Evolutionary conservation across 2,329 filamentous ascomycete genomes (phyloP), one percentile per base, ranked within the genome.

Genomic region (Akanthomyces muscarius): DNA sequence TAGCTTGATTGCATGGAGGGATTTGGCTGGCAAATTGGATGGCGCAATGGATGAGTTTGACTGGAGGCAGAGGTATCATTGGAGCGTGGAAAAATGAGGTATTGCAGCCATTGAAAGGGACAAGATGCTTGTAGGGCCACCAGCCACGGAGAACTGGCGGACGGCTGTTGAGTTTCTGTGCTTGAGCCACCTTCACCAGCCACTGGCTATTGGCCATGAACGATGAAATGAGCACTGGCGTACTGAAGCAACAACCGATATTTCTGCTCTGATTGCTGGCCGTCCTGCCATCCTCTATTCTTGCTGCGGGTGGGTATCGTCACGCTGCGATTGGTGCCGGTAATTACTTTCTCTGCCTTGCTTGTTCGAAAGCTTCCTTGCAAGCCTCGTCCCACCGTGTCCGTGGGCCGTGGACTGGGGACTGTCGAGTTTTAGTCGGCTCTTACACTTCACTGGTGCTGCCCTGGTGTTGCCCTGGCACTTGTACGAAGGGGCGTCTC

Each of bases 281-380:
- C 50, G 33, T 16, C 16, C 33, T 23, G 16, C 5, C 25, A 18
- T 53, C 6, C 36, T 11, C 33, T 36, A 7, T 47, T 56, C 14
- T 4, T n/a, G 21, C 36, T 47, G 42, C 10, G 36, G 57, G 38
- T 61, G 38, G 38, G 25, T 44, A 48, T 54, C 50, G 33, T 36
- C 10, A 36, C 2, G 33, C 33, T 11, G 33, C 33, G 7, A 36
- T 36, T 36, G 33, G 33, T 51, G 55, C n/a, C 11, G 25, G 30
- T 47, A 47, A 57, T 47, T 33, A 45, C n/a, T 55, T 23, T 14
- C 42, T 21, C 57, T 61, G 45, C 50, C 59, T 45, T 53, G 57
- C 38, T 61, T 41, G 8, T 25, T 51, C n/a, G 5, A 23, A 47
- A 25, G 18, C 42, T 45, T 45, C 42, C 42, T 45, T 54, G 23